These are phyloP conservation scores for Trichosporon ovoides DNA, from an alignment of 1,284 basidiomycete genomes.

Conservation along the genomic window DNA sequence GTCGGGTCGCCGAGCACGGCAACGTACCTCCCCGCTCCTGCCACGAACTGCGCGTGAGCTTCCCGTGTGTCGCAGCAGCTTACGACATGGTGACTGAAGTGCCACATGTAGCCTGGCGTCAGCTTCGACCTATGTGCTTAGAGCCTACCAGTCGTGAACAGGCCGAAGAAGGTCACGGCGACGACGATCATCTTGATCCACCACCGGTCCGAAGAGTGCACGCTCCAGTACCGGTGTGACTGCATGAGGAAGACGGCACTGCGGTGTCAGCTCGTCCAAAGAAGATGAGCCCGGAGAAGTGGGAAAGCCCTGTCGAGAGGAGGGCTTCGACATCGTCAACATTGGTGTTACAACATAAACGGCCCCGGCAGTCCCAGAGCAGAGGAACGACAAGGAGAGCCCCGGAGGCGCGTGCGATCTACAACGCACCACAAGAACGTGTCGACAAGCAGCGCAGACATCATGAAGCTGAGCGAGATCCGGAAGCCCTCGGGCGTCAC, in stretches of 20 bases:
- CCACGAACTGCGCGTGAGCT: constrained; percentile 19
- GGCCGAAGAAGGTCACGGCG: neutral
- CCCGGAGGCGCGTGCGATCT: neutral
- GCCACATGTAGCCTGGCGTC: neutral
- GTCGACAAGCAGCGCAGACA: constrained; percentile 22
- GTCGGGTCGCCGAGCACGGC: constrained; percentile 20
- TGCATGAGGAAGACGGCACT: constrained; percentile 25
- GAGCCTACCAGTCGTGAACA: neutral
- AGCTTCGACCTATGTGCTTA: neutral
- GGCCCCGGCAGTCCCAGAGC: too few relatives aligned
- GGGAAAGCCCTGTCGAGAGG: too few relatives aligned
- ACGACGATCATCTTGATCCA: constrained; percentile 27
- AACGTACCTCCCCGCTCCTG: constrained; percentile 22
- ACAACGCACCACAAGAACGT: constrained; percentile 24
- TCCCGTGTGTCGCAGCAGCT: neutral
- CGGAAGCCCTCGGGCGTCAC: neutral
- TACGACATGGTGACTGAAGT: neutral
- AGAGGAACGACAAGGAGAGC: neutral
- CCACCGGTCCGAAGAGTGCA: constrained; percentile 21
- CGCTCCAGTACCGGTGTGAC: constrained; percentile 21
- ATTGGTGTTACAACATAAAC: too few relatives aligned
- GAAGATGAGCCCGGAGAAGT: too few relatives aligned
- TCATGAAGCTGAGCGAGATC: constrained; percentile 4
- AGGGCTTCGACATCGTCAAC: too few relatives aligned
- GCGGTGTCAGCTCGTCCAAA: constrained; percentile 4